Percentiles rank a stretch among this genome's conserved stretches.
These are phyloP conservation scores for Citropsis articulata DNA, from an alignment of 345 rosid genomes.

Conservation along the genomic window DNA sequence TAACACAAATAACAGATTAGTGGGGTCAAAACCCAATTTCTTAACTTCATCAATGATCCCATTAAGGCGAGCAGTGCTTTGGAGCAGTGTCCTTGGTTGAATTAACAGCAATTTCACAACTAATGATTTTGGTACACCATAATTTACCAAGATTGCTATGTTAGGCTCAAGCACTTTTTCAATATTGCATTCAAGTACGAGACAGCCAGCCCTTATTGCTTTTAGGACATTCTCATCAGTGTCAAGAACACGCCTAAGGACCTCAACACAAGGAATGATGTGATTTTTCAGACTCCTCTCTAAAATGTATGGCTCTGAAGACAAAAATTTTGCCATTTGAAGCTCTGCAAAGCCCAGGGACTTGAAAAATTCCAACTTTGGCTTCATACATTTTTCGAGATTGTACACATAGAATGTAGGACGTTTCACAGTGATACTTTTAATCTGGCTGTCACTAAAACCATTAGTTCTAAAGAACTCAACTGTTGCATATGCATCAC, in stretches of 20 bases:
- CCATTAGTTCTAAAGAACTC: not conserved
- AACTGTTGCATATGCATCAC: not conserved
- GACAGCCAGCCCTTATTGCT: not conserved
- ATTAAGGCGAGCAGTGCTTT: not conserved
- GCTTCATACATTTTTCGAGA: conserved; percentile 5
- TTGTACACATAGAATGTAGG: not conserved
- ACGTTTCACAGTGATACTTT: conserved; percentile 4
- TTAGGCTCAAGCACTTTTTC: not conserved
- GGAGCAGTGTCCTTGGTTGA: not conserved
- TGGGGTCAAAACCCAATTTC: conserved; percentile 13
- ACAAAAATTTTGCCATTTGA: conserved; percentile 10
- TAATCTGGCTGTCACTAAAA: conserved; percentile 1
- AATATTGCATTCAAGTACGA: not conserved
- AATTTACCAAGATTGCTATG: not conserved
- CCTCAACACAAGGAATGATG: conserved; percentile 10
- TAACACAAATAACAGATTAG: not conserved
- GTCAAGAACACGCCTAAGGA: conserved; percentile 8
- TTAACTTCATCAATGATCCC: conserved; percentile 9
- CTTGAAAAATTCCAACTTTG: conserved; percentile 23
- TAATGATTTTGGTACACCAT: not conserved
- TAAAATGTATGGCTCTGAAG: conserved; percentile 10
- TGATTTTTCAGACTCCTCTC: conserved; percentile 20
- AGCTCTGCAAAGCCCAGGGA: conserved; percentile 13
- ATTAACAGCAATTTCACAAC: not conserved
- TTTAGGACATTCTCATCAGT: conserved; percentile 4